These are phyloP conservation scores for Phytopythium delawarense DNA, from an alignment of 352 stramenopile species.

Conservation along the genomic window DNA sequence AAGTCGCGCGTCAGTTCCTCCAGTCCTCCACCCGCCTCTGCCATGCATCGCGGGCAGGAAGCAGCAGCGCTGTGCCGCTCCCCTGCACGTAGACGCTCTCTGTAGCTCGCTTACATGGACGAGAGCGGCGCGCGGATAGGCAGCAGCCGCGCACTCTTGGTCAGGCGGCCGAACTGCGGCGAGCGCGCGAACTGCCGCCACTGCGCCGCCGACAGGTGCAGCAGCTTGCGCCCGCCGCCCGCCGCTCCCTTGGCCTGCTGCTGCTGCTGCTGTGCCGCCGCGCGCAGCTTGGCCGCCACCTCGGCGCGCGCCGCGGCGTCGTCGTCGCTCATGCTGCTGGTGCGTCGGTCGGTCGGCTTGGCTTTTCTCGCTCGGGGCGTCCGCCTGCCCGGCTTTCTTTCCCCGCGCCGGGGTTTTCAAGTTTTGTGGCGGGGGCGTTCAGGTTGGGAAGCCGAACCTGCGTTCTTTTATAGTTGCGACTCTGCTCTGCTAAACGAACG, in stretches of 20 bases:
- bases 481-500: no score
- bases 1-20: neutral
- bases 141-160: constrained; percentile 55
- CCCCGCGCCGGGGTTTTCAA: neutral
- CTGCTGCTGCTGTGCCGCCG: constrained; percentile 9
- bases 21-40: neutral
- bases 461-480: no score
- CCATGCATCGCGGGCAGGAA: neutral
- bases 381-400: constrained; percentile 7
- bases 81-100: neutral
- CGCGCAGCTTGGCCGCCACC: constrained; percentile 39
- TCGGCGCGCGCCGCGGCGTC: constrained; percentile 23
- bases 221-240: constrained; percentile 45
- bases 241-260: constrained; percentile 7
- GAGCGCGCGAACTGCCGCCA: constrained; percentile 64
- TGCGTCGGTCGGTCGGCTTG: neutral
- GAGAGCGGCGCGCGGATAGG: constrained; percentile 80
- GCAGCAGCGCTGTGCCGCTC: neutral
- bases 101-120: constrained; percentile 44
- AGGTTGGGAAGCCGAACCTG: no score
- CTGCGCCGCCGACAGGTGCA: constrained; percentile 56
- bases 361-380: constrained; percentile 2
- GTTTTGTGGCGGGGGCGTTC: no score
- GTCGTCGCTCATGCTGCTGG: constrained; percentile 22
- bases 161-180: constrained; percentile 43